Conservation (phyloP, 768 basidiomycete genomes). For the Pluteus cervinus region DNA sequence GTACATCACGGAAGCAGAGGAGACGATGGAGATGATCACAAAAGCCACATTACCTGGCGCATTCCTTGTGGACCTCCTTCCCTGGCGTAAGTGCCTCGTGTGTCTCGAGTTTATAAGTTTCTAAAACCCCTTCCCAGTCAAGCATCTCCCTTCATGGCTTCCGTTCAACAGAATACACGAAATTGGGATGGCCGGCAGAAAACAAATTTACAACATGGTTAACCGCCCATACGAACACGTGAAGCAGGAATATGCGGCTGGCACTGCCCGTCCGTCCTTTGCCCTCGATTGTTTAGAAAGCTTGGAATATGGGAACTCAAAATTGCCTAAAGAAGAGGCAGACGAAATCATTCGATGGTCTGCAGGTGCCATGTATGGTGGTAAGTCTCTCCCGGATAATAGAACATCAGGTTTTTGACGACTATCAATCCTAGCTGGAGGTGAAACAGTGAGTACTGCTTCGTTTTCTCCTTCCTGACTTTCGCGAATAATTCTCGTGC, state of each 20-base stretch:
- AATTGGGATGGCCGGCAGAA: conserved; percentile 7
- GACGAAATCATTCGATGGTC: conserved; percentile 17
- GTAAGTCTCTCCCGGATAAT: conserved; percentile 9
- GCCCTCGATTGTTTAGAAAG: not conserved
- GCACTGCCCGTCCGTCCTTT: not conserved
- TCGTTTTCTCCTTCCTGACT: no score
- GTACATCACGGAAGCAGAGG: conserved; percentile 23
- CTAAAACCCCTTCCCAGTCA: conserved; percentile 17
- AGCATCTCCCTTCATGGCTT: conserved; percentile 34
- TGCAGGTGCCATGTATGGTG: conserved; percentile 13
- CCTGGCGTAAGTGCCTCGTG: conserved; percentile 12
- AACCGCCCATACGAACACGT: conserved; percentile 25
- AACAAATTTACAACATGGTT: conserved; percentile 12
- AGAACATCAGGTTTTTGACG: not conserved
- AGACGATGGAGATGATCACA: conserved; percentile 17
- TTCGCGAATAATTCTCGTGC: no score
- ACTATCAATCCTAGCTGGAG: conserved; percentile 21
- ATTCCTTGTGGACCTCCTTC: conserved; percentile 21
- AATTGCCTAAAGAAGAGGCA: conserved; percentile 6
- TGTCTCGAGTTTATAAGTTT: not conserved
- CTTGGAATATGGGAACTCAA: conserved; percentile 4
- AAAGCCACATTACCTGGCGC: conserved; percentile 20
- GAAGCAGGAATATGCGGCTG: conserved; percentile 16
- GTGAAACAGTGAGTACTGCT: conserved; percentile 24
- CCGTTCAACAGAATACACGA: conserved; percentile 31